phyloP scores from a whole-genome alignment of 768 basidiomycete species.

The Ephemerocybe angulata region DNA sequence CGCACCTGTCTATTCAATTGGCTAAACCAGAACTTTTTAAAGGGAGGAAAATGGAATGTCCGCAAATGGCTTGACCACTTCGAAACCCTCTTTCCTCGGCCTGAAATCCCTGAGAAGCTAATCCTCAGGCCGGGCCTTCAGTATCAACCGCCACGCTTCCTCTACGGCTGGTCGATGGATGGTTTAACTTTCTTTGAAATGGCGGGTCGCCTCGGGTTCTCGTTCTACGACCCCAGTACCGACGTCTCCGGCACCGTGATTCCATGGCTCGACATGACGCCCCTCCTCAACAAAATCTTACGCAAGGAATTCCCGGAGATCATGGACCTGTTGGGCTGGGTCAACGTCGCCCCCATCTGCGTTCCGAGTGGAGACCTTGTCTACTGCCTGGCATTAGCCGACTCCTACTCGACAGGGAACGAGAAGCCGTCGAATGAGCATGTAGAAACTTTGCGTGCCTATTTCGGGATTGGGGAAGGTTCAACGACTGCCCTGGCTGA shows the following conservation, averaged over 20 bases:
- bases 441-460: background rate
- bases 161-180: constrained; percentile 1
- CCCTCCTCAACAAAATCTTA: background rate
- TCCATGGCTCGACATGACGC: background rate
- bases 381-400: background rate
- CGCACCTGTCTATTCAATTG: background rate
- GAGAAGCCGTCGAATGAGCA: background rate
- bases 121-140: background rate
- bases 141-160: background rate
- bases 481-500: background rate
- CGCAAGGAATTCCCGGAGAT: background rate
- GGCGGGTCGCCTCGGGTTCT: background rate
- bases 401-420: background rate
- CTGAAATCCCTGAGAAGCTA: background rate
- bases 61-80: background rate
- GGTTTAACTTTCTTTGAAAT: background rate
- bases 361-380: background rate
- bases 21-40: background rate
- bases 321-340: background rate
- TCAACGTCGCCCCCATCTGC: background rate
- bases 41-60: background rate
- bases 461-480: background rate
- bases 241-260: too few species aligned
- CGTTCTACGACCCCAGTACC: too few species aligned
- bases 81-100: background rate